Percentiles rank a stretch among this genome's conserved stretches.
Conservation (phyloP, 148 eudicot genomes). For the Selenicereus undatus region DNA sequence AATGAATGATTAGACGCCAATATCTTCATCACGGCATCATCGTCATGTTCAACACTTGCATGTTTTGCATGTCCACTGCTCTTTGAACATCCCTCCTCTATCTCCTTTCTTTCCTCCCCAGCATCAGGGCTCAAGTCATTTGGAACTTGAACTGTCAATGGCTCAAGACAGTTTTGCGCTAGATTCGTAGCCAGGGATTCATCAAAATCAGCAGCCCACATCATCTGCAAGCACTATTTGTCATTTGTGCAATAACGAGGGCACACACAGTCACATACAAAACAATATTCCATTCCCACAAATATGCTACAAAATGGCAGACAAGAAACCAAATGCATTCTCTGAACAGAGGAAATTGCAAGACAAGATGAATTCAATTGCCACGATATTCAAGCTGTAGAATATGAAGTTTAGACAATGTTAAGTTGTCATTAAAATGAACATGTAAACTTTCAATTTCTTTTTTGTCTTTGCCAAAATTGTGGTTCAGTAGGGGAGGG, state of each 20-base stretch:
- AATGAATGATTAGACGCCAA: slow-evolving; percentile 49
- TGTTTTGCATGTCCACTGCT: slow-evolving; percentile 40
- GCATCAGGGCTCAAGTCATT: slow-evolving; percentile 40
- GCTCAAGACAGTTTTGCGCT: slow-evolving; percentile 69
- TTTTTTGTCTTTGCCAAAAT: neutral
- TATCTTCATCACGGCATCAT: slow-evolving; percentile 50
- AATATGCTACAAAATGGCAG: neutral
- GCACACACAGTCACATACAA: neutral
- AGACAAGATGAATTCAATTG: no score
- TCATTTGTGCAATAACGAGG: slow-evolving; percentile 15
- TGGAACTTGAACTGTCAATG: slow-evolving; percentile 63
- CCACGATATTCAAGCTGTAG: neutral
- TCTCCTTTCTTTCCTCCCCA: slow-evolving; percentile 50
- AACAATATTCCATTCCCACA: neutral
- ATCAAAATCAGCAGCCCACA: slow-evolving; percentile 99
- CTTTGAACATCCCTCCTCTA: slow-evolving; percentile 37
- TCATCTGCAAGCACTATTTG: slow-evolving; percentile 71
- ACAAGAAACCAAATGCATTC: neutral
- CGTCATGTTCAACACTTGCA: slow-evolving; percentile 44
- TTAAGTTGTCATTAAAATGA: neutral
- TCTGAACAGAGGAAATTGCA: no score
- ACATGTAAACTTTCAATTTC: neutral
- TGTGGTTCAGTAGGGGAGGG: neutral
- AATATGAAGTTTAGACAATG: neutral
- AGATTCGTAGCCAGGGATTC: slow-evolving; percentile 59